These are phyloP conservation scores for Suillus spraguei DNA, from an alignment of 768 basidiomycete species.

Conservation along the genomic window DNA sequence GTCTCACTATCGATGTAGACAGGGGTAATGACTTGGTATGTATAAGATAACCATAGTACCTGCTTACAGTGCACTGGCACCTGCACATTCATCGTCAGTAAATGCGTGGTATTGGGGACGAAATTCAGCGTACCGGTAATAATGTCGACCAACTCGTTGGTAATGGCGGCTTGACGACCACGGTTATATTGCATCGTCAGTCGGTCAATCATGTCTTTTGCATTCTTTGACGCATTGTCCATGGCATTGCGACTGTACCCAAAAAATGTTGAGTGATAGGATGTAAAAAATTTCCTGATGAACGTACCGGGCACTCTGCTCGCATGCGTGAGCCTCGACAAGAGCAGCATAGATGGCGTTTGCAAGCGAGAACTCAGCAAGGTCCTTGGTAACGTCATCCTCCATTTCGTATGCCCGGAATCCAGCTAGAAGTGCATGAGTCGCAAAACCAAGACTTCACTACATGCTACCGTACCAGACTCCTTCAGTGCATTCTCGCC, in stretches of 20 bases:
- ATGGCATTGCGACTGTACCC: constrained; percentile 84
- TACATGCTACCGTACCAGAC: constrained; percentile 57
- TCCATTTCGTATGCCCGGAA: constrained; percentile 98
- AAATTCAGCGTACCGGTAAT: constrained; percentile 70
- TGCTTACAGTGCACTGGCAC: constrained; percentile 51
- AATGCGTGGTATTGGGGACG: not conserved
- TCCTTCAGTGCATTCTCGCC: constrained; percentile 81
- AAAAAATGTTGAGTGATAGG: not conserved
- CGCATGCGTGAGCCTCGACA: constrained; percentile 94
- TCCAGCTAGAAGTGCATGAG: constrained; percentile 51
- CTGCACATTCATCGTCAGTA: constrained; percentile 25
- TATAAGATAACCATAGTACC: constrained; percentile 17
- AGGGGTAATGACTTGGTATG: constrained; percentile 16
- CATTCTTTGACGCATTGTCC: constrained; percentile 99
- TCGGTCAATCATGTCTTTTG: constrained; percentile 85
- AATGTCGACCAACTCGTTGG: constrained; percentile 92
- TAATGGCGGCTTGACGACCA: constrained; percentile 97
- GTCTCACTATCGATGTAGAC: constrained; percentile 21
- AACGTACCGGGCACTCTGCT: constrained; percentile 83
- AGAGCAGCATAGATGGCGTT: constrained; percentile 96
- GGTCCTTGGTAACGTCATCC: constrained; percentile 91
- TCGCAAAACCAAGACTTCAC: constrained; percentile 5
- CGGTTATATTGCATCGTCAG: constrained; percentile 97
- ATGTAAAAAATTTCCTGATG: constrained; percentile 7
- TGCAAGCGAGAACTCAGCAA: constrained; percentile 94